Conservation (phyloP, 2,329 filamentous ascomycete genomes). For the Fusarium poae region DNA sequence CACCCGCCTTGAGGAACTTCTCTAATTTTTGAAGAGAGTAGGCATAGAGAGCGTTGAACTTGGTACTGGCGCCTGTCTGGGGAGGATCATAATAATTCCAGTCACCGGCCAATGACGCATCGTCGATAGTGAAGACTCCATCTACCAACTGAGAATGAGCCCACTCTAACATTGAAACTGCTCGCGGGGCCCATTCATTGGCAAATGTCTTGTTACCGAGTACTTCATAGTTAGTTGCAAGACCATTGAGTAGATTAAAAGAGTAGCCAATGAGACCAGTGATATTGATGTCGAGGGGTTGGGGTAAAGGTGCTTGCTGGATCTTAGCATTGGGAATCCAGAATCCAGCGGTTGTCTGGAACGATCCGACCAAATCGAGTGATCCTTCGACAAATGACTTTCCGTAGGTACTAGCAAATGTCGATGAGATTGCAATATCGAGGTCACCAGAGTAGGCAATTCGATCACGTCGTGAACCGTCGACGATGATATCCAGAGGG, state of each 20-base stretch:
- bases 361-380: neutral
- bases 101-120: neutral
- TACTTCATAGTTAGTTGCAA: conserved; percentile 6
- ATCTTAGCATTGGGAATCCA: conserved; percentile 16
- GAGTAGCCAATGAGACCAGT: conserved; percentile 8
- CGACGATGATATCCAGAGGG: neutral
- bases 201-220: neutral
- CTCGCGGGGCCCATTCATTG: neutral
- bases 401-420: conserved; percentile 3
- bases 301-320: rapidly evolving
- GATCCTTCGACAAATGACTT: conserved; percentile 2
- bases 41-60: conserved; percentile 6
- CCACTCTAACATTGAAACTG: neutral
- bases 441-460: neutral
- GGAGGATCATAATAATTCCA: conserved; percentile 20
- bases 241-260: neutral
- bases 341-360: neutral
- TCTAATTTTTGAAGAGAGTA: neutral
- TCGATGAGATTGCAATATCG: neutral
- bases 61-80: neutral
- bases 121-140: neutral
- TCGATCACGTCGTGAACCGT: neutral
- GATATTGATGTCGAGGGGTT: neutral
- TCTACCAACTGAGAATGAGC: neutral
- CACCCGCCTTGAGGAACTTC: neutral